Conservation (phyloP, 2,329 filamentous ascomycete genomes). For the Penicillium sp. region DNA sequence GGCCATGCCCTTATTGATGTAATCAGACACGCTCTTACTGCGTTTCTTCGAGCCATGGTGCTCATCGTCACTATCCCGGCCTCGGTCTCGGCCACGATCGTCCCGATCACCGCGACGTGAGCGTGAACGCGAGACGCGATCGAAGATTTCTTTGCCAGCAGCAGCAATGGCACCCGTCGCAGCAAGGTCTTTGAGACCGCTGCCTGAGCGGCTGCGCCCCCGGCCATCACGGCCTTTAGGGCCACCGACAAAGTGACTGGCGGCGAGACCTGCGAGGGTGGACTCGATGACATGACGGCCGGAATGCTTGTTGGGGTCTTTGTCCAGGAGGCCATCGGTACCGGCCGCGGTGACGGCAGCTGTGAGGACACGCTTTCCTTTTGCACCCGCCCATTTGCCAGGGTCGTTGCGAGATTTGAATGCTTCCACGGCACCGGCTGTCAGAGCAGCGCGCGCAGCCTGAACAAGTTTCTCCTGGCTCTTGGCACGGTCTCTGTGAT, state of each 20-base stretch:
- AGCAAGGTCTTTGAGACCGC: conserved; percentile 39
- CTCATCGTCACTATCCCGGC: conserved; percentile 48
- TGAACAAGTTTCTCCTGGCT: conserved; percentile 64
- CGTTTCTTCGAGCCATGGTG: conserved; percentile 38
- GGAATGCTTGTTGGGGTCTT: conserved; percentile 63
- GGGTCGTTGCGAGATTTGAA: conserved; percentile 85
- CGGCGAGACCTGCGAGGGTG: conserved; percentile 79
- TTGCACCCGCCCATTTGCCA: conserved; percentile 82
- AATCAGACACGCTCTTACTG: conserved; percentile 43
- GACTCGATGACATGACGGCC: conserved; percentile 81
- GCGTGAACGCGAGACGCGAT: conserved; percentile 34
- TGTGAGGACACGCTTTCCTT: conserved; percentile 85
- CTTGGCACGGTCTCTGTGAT: conserved; percentile 46
- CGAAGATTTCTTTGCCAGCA: conserved; percentile 43
- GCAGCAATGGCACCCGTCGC: conserved; percentile 42
- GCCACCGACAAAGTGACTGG: conserved; percentile 80
- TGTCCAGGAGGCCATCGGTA: conserved; percentile 68
- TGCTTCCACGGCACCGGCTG: conserved; percentile 86
- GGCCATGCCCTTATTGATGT: conserved; percentile 40
- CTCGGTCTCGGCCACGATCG: conserved; percentile 28
- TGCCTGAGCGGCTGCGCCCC: conserved; percentile 54
- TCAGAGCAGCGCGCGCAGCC: conserved; percentile 81
- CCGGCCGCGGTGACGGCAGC: conserved; percentile 80
- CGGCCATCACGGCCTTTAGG: conserved; percentile 31
- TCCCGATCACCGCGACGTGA: conserved; percentile 35